A percentile compares a stretch with the other conserved stretches of the same genome.
phyloP scores from a whole-genome alignment of 2,329 filamentous ascomycete species.

The Paramyrothecium sp. region DNA sequence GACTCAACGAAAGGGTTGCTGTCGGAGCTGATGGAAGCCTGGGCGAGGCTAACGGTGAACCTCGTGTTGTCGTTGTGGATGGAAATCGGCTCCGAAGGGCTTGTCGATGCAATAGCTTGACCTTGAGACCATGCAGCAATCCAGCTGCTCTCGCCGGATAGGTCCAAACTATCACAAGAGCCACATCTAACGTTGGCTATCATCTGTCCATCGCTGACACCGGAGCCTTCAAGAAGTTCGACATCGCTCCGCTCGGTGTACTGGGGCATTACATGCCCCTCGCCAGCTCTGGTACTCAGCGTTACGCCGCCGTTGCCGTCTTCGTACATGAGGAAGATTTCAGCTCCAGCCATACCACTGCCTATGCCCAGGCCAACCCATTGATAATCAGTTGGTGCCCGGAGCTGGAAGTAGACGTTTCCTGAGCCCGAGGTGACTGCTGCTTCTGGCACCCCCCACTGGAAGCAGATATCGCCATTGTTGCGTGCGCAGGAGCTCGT shows the following conservation, averaged over 20 bases:
- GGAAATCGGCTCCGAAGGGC: slow-evolving; percentile 34
- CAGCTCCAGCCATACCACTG: slow-evolving; percentile 49
- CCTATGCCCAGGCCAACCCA: slow-evolving; percentile 63
- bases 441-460: slow-evolving; percentile 51
- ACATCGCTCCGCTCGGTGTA: slow-evolving; percentile 43
- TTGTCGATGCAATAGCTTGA: slow-evolving; percentile 40
- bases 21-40: slow-evolving; percentile 44
- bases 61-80: slow-evolving; percentile 43
- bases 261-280: slow-evolving; percentile 45
- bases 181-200: slow-evolving; percentile 57
- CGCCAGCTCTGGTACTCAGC: slow-evolving; percentile 53
- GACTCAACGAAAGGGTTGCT: slow-evolving; percentile 49
- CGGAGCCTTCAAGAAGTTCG: slow-evolving; percentile 57
- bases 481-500: slow-evolving; percentile 38
- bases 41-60: slow-evolving; percentile 48
- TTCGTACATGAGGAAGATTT: slow-evolving; percentile 64
- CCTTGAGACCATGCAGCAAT: slow-evolving; percentile 55
- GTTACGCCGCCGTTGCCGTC: slow-evolving; percentile 60
- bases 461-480: slow-evolving; percentile 47
- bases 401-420: slow-evolving; percentile 61
- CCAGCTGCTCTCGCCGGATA: slow-evolving; percentile 44
- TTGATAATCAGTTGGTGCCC: slow-evolving; percentile 47
- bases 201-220: slow-evolving; percentile 51
- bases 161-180: slow-evolving; percentile 48
- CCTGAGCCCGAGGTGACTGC: slow-evolving; percentile 47